Base-by-base conservation (phyloP, 768 basidiomycete genomes). In the Dendrothele bispora region DNA sequence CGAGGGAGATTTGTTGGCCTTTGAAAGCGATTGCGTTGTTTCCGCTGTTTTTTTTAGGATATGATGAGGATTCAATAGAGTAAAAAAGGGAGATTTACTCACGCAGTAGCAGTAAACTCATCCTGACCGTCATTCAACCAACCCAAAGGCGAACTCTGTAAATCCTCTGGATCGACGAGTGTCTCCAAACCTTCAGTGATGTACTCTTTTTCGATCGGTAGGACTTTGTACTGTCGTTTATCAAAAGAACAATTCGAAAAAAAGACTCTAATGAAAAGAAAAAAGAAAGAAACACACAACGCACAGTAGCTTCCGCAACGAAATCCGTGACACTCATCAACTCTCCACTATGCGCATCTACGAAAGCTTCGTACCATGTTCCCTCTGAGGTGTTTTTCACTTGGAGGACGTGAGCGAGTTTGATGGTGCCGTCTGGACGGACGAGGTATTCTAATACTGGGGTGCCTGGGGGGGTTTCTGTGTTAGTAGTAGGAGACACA, bases 291-390 rank as follows among this genome's bases (percentile, higher is more conserved):
- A 10, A 5, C 27, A n/a, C n/a, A 14, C 4, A 3, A 50, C 60
- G 28, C 27, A 63, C 62, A 20, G 61, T 57, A 11, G 62, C 59
- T 32, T 63, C 59, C 30, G 61, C 50, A 36, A 64, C 73, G 58
- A 75, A 76, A 53, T 77, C 73, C 46, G 71, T 69, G n/a, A 73
- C 62, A 18, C 63, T 57, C 24, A 75, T 56, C 38, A 77, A 55
- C 30, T 71, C 68, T 14, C 70, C 69, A 21, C 63, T 59, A 44
- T 68, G 65, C 10, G 70, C 74, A 43, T 76, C 74, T 44, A 78
- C 69, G 46, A 73, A 72, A 3, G 74, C 75, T 60, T 78, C 74
- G 53, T 66, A 68, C 73, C 73, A 77, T 29, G 66, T 64, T 43
- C 70, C 63, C 21, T 64, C 51, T 48, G 63, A 59, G 40, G 66